Evolutionary conservation across 129 eudicot species (phyloP).

Genomic region (Glebionis coronaria): DNA sequence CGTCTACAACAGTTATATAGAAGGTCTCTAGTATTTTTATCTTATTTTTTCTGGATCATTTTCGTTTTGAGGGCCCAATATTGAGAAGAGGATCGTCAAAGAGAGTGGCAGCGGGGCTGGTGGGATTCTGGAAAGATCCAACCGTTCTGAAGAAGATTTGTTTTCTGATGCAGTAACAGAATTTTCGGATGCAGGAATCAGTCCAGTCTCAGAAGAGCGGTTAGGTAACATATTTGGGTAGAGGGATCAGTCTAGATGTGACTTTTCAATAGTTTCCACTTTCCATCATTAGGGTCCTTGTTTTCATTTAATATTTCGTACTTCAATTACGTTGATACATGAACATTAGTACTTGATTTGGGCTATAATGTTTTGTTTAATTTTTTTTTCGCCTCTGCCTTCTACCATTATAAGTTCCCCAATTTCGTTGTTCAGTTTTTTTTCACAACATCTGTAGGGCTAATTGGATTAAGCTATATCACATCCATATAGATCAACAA

Average conservation of each 20-base stretch:
- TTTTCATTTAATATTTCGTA: background rate
- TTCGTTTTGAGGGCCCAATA: slow-evolving; percentile 41
- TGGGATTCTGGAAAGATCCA: slow-evolving; percentile 41
- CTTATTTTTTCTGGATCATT: slow-evolving; percentile 9
- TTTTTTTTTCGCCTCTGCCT: too few relatives aligned
- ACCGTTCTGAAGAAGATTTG: slow-evolving; percentile 65
- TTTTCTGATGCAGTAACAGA: slow-evolving; percentile 75
- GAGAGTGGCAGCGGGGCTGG: slow-evolving; percentile 37
- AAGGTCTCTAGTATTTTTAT: background rate
- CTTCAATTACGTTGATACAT: background rate
- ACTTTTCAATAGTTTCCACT: background rate
- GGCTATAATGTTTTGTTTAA: too few relatives aligned
- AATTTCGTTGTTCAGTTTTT: too few relatives aligned
- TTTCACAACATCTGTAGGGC: too few relatives aligned
- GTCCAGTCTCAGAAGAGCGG: slow-evolving; percentile 30
- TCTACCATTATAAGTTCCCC: too few relatives aligned
- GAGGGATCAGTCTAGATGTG: background rate
- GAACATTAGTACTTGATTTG: too few relatives aligned
- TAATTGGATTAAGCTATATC: too few relatives aligned
- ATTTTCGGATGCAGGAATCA: slow-evolving; percentile 50
- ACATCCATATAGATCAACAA: too few relatives aligned
- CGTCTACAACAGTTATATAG: background rate
- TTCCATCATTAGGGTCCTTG: background rate
- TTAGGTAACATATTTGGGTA: slow-evolving; percentile 9
- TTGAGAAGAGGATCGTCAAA: slow-evolving; percentile 35